Base-by-base conservation (phyloP, 169 alveolate genomes). In the Plasmodium fragile region DNA sequence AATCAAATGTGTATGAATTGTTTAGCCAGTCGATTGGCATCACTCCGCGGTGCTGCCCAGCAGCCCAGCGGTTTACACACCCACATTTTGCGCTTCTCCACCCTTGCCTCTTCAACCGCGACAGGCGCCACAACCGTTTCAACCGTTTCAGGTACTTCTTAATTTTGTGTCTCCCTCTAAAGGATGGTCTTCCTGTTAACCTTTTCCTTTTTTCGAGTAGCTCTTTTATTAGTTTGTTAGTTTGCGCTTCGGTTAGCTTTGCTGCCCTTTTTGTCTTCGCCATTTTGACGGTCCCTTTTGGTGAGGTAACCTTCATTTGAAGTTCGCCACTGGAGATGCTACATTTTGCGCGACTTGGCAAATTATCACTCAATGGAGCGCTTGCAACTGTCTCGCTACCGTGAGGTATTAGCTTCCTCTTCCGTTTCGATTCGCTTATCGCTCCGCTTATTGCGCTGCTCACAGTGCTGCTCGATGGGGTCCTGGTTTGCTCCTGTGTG, bases 21-120 rank as follows among this genome's bases (percentile, higher is more conserved):
- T 89, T 89, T 2, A 89, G 34, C 94, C 94, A 89, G 41, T 89
- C 94, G 10, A 89, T 22, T 11, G 94, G 45, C 34, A n/a, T 18
- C 43, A 75, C 80, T 2, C 41, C n/a, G 4, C 75, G 30, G 16
- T 10, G 34, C 36, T 25, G 75, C 0, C 8, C 34, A 10, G 16
- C 49, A 18, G 28, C 0, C 1, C 52, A 39, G 34, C 36, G 22
- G 39, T 79, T 7, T 49, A 4, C 22, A 45, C 65, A 13, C 13
- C n/a, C 32, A 5, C 18, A 43, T 8, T 16, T 39, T 49, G 16
- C 65, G 34, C 34, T 80, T 18, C 25, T 34, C n/a, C 55, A 4
- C 72, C 41, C 10, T 1, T 32, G 25, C 55, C 30, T 3, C 1
- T 3, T 4, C 43, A 13, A 2, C 39, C 49, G 7, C 52, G 34